Evolutionary conservation across 2,329 filamentous ascomycete genomes (phyloP).

Genomic region (Alternaria brassicae): DNA sequence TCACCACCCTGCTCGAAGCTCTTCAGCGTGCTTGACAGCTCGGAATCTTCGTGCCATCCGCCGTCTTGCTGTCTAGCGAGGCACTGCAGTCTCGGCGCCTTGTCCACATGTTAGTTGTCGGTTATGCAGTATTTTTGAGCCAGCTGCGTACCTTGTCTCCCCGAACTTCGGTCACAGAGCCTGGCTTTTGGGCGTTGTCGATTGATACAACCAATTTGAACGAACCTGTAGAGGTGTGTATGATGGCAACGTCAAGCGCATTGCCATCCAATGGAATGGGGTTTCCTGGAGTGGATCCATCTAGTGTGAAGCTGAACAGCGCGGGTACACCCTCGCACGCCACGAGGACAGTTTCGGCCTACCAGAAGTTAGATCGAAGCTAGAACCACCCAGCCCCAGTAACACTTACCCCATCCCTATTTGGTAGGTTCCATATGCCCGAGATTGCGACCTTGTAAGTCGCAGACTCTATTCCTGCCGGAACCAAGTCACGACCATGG

Average conservation of each 20-base stretch:
- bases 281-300: constrained; percentile 52
- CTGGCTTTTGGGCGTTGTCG: constrained; percentile 60
- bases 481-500: constrained; percentile 24
- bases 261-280: constrained; percentile 67
- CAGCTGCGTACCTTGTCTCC: constrained; percentile 36
- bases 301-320: constrained; percentile 68
- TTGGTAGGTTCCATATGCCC: constrained; percentile 58
- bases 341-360: constrained; percentile 47
- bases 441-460: constrained; percentile 56
- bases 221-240: constrained; percentile 18
- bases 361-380: constrained; percentile 12
- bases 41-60: constrained; percentile 33
- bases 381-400: background rate
- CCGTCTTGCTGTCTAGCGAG: constrained; percentile 31
- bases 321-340: constrained; percentile 61
- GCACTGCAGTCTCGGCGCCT: constrained; percentile 33
- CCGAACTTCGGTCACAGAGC: constrained; percentile 55
- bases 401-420: constrained; percentile 53
- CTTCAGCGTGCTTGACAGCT: constrained; percentile 22
- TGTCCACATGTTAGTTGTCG: constrained; percentile 24
- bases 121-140: constrained; percentile 1
- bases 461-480: constrained; percentile 16
- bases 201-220: constrained; percentile 57
- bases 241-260: constrained; percentile 63
- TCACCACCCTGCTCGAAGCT: constrained; percentile 23